Conservation (phyloP, 345 rosid genomes). For the Gossypioides kirkii region DNA sequence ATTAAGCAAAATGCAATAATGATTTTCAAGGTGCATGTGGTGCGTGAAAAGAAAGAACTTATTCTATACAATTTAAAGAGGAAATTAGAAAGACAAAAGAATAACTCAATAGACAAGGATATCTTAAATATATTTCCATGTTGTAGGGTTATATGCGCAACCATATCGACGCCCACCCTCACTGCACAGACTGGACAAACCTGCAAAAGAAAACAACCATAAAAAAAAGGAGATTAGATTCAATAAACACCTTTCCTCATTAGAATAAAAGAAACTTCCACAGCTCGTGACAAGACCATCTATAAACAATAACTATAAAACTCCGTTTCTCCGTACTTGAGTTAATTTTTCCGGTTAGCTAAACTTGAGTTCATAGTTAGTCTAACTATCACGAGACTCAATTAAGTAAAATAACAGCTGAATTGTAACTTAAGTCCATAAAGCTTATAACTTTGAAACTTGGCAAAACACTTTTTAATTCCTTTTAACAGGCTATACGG, state of each 20-base stretch:
- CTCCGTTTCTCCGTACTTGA: neutral
- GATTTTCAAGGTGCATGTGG: neutral
- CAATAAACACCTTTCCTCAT: neutral
- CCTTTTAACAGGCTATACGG: neutral
- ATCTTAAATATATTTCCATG: constrained; percentile 89
- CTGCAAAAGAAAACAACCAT: constrained; percentile 36
- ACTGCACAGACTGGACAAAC: constrained; percentile 85
- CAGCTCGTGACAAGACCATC: neutral
- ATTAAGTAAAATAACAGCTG: neutral
- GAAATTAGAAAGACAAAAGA: neutral
- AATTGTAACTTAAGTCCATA: neutral
- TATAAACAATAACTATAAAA: neutral
- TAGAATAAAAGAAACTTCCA: neutral
- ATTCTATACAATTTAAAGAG: neutral
- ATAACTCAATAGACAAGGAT: constrained; percentile 49
- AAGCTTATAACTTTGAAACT: neutral
- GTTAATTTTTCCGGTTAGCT: neutral
- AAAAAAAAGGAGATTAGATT: constrained; percentile 9
- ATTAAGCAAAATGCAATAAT: neutral
- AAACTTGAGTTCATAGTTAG: neutral
- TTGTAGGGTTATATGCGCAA: constrained; percentile 88
- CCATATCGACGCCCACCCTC: constrained; percentile 92
- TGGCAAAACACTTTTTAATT: neutral
- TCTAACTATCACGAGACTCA: neutral
- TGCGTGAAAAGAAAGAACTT: neutral